Evolutionary conservation across 306 rosid species (phyloP), one percentile per base, ranked within the genome.

Genomic region (Boehmeria nivea): DNA sequence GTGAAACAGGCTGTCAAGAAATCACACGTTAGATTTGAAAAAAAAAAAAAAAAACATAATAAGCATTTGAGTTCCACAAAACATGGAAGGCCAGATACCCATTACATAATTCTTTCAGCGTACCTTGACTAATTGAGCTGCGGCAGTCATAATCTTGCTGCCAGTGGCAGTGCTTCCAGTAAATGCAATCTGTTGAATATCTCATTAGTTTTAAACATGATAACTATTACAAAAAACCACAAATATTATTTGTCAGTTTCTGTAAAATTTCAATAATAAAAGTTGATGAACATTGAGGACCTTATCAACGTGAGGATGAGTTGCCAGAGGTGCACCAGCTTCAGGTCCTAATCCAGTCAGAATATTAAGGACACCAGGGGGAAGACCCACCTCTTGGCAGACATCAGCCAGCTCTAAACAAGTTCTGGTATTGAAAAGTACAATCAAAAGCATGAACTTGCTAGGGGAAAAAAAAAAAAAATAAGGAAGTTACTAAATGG

Each of bases 251-350:
- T 16, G 22, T n/a, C n/a, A n/a, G n/a, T n/a, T n/a, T n/a, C n/a
- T n/a, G 4, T 17, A 39, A 33, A 76, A 63, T 61, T 64, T 59
- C 54, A 22, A 59, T 8, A 36, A 23, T 39, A 48, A 40, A 45
- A 38, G 61, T 43, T 52, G 45, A 27, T 12, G 42, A 16, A 24
- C 46, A 22, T 12, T 53, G 37, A 61, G 58, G 65, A 87, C 99
- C 96, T 91, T 87, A 80, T 91, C 95, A 15, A 91, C 93, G 17
- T 83, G 82, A 38, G 96, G 96, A 77, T 91, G 99, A 22, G 84
- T 58, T 52, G 96, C 95, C 73, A 87, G 68, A 66, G 99, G 95
- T 57, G 99, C 99, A 10, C 99, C 99, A 34, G 99, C 99, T 68
- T 91, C 99, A 36, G 78, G 84, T 17, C 99, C 99, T 11, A 76